phyloP scores from a whole-genome alignment of 2,329 filamentous ascomycete species.

The Neofusicoccum umdonicola region DNA sequence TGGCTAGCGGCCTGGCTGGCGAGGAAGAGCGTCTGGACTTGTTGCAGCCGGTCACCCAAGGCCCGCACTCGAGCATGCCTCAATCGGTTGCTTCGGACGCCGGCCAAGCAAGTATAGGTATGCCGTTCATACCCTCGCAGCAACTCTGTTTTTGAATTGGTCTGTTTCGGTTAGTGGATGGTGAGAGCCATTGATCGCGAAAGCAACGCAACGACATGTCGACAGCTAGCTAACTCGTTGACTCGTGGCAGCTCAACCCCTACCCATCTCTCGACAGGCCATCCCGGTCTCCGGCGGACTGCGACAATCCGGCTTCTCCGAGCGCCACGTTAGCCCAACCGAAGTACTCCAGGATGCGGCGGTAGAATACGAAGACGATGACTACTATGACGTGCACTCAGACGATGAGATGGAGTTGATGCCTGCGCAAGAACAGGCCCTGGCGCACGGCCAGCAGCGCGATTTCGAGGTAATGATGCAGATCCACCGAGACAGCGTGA shows the following conservation, averaged over 20 bases:
- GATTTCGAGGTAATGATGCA: slow-evolving; percentile 38
- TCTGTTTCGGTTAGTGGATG: slow-evolving; percentile 6
- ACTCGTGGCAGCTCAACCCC: neutral
- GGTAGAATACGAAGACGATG: slow-evolving; percentile 48
- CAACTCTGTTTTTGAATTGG: slow-evolving; percentile 13
- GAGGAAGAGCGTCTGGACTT: slow-evolving; percentile 2
- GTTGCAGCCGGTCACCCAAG: neutral
- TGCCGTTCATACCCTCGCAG: slow-evolving; percentile 14
- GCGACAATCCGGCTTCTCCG: slow-evolving; percentile 12
- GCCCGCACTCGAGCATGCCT: neutral
- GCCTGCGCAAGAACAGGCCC: slow-evolving; percentile 3
- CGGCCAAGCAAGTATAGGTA: slow-evolving; percentile 13
- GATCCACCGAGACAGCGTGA: slow-evolving; percentile 35
- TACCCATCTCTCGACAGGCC: neutral
- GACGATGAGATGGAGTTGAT: slow-evolving; percentile 43
- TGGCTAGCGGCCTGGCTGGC: slow-evolving; percentile 3
- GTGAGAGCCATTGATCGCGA: slow-evolving; percentile 14
- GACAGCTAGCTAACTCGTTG: neutral
- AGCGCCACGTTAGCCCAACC: slow-evolving; percentile 22
- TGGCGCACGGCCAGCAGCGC: slow-evolving; percentile 18
- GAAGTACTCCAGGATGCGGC: slow-evolving; percentile 37
- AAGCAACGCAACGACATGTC: neutral
- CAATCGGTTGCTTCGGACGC: neutral
- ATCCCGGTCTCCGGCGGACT: slow-evolving; percentile 1
- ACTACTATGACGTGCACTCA: slow-evolving; percentile 50